Conservation (phyloP, 495 filamentous ascomycete genomes). For the Podospora sp. region DNA sequence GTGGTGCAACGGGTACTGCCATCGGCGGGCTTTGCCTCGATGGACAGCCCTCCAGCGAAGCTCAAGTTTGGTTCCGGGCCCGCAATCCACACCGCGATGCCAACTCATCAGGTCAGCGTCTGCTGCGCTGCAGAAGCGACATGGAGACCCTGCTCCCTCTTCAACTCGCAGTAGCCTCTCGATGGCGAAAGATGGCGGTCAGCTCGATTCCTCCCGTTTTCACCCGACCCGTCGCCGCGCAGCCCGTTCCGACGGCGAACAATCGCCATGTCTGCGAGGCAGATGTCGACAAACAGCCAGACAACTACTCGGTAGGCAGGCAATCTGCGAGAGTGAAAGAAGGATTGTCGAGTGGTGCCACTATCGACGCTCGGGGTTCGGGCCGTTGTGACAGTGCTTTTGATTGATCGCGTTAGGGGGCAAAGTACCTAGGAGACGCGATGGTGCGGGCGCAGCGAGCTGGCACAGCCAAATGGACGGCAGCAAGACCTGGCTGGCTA, state of each 20-base stretch:
- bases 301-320: no score
- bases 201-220: slow-evolving; percentile 6
- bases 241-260: background rate
- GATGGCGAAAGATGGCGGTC: slow-evolving; percentile 16
- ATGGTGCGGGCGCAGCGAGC: background rate
- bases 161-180: slow-evolving; percentile 2
- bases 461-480: background rate
- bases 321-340: slow-evolving; percentile 3
- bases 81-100: slow-evolving; percentile 27
- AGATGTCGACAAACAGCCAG: background rate
- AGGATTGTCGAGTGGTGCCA: slow-evolving; percentile 13
- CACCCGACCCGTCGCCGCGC: background rate
- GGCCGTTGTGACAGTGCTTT: slow-evolving; percentile 20
- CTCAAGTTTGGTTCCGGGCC: slow-evolving; percentile 15
- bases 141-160: slow-evolving; percentile 12
- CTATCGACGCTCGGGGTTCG: slow-evolving; percentile 11
- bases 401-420: slow-evolving; percentile 13
- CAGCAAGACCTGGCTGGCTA: slow-evolving; percentile 3
- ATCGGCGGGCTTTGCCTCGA: background rate
- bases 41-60: slow-evolving; percentile 11
- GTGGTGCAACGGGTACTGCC: background rate
- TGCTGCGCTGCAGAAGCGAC: slow-evolving; percentile 23
- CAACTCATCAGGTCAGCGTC: slow-evolving; percentile 25
- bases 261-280: background rate
- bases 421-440: slow-evolving; percentile 8